Conservation (phyloP, 805 yeast genomes). For the Wickerhamiella cacticola region DNA sequence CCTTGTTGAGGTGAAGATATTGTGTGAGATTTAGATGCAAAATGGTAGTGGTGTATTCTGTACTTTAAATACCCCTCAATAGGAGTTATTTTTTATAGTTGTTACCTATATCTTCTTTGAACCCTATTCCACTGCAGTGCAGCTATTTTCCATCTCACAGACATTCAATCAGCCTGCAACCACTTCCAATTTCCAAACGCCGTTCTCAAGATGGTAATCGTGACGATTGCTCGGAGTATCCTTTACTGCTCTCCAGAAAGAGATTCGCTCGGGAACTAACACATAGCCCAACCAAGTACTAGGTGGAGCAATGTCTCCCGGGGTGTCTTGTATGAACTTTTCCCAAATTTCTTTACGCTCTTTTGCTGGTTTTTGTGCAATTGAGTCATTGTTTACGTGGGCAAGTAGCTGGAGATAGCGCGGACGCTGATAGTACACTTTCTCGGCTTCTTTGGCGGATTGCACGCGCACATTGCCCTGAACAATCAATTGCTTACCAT, state of each 20-base stretch:
- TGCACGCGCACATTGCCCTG: conserved; percentile 5
- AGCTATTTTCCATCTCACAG: too few relatives aligned
- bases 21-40: too few relatives aligned
- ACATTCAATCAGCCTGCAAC: conserved; percentile 10
- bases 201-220: conserved; percentile 1
- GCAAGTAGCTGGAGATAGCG: conserved; percentile 2
- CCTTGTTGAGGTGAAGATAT: too few relatives aligned
- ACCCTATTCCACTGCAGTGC: too few relatives aligned
- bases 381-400: background rate
- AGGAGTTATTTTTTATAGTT: too few relatives aligned
- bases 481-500: conserved; percentile 5
- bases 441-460: background rate
- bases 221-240: conserved; percentile 10
- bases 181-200: background rate
- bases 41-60: too few relatives aligned
- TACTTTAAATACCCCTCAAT: too few relatives aligned
- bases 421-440: conserved; percentile 3
- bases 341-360: conserved; percentile 2
- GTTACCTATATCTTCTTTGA: too few relatives aligned
- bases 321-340: background rate
- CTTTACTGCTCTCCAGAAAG: conserved; percentile 4
- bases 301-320: background rate
- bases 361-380: conserved; percentile 1
- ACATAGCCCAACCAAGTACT: conserved; percentile 4
- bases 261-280: conserved; percentile 1